A percentile compares a stretch with the other conserved stretches of the same genome.
Evolutionary conservation across 345 rosid species (phyloP).

Genomic region (Sonneratia alba): DNA sequence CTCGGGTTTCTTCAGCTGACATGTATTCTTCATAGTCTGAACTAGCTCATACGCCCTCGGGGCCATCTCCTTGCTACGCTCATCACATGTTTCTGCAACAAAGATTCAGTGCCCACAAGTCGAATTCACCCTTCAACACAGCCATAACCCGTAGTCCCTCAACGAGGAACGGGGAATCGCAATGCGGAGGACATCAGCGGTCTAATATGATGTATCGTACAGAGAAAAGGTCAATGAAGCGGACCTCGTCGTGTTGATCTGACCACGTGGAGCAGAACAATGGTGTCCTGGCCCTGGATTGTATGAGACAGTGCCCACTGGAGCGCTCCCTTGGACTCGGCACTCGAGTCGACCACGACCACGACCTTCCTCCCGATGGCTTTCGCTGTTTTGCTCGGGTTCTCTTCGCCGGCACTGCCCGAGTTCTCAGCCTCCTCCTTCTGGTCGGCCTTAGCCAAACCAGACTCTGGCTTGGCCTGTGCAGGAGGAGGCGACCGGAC

Average conservation of each 20-base stretch:
- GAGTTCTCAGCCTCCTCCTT: conserved; percentile 3
- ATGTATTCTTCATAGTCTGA: conserved; percentile 46
- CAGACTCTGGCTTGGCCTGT: conserved; percentile 24
- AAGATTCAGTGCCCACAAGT: neutral
- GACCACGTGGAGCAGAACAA: conserved; percentile 58
- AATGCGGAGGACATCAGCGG: neutral
- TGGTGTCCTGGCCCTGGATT: conserved; percentile 58
- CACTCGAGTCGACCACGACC: conserved; percentile 75
- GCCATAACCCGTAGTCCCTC: neutral
- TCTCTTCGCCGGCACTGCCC: conserved; percentile 13
- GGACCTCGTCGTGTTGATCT: conserved; percentile 49
- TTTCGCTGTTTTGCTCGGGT: conserved; percentile 11
- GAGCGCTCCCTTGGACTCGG: conserved; percentile 68
- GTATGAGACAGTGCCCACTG: conserved; percentile 92
- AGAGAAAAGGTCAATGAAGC: neutral
- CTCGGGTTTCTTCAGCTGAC: conserved; percentile 75
- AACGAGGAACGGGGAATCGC: neutral
- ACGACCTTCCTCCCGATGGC: conserved; percentile 55
- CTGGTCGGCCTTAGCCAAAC: conserved; percentile 11
- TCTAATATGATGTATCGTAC: no score
- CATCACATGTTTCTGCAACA: conserved; percentile 24
- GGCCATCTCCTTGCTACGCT: conserved; percentile 28
- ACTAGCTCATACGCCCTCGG: conserved; percentile 44
- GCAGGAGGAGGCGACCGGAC: conserved; percentile 50
- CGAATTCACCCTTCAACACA: neutral